Conservation (phyloP, 2,329 filamentous ascomycete species). For the Ceratocystis lukuohia region DNA sequence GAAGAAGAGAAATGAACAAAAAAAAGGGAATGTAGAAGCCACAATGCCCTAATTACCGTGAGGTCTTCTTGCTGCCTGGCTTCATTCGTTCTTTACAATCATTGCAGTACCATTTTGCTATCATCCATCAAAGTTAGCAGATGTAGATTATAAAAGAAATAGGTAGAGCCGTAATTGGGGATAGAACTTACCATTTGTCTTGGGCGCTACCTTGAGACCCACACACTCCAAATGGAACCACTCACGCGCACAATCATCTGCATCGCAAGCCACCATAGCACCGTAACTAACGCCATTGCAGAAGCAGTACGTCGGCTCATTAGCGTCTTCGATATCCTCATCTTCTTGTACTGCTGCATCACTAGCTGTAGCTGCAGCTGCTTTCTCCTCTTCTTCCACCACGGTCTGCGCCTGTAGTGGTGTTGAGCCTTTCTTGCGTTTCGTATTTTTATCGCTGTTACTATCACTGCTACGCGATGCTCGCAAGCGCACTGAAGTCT, state of each 20-base stretch:
- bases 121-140: conserved; percentile 24
- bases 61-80: conserved; percentile 39
- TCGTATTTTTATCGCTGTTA: conserved; percentile 22
- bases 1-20: background rate
- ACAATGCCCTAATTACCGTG: conserved; percentile 27
- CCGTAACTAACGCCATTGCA: conserved; percentile 70
- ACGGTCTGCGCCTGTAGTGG: conserved; percentile 10
- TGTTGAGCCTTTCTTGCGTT: conserved; percentile 19
- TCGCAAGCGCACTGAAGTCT: conserved; percentile 36
- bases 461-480: conserved; percentile 36
- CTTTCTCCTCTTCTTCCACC: conserved; percentile 20
- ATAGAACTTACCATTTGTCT: conserved; percentile 51
- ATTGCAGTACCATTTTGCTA: conserved; percentile 72
- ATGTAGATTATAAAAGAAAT: background rate
- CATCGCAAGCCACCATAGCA: conserved; percentile 74
- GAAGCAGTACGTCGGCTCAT: conserved; percentile 66
- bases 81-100: conserved; percentile 59
- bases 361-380: conserved; percentile 27
- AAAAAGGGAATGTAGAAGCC: background rate
- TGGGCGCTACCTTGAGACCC: conserved; percentile 65
- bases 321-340: conserved; percentile 50
- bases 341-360: conserved; percentile 24
- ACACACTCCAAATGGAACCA: conserved; percentile 80
- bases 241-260: conserved; percentile 56
- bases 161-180: background rate